Conservation (phyloP, 2,329 filamentous ascomycete genomes). For the Xylariaceae sp. region DNA sequence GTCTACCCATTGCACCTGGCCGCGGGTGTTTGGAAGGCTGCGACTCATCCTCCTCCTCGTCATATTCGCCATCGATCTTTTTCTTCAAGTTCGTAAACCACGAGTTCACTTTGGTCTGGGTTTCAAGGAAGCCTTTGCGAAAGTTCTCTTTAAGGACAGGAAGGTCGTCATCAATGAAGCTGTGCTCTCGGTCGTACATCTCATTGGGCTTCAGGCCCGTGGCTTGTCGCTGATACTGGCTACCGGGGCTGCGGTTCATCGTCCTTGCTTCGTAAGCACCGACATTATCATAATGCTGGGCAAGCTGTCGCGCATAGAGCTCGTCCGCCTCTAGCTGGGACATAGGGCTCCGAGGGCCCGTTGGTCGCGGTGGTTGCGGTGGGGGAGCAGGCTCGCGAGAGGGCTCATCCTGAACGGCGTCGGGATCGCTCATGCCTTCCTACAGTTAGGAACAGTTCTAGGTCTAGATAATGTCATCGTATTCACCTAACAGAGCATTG, state of each 20-base stretch:
- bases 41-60: constrained; percentile 65
- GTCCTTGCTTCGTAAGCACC: constrained; percentile 61
- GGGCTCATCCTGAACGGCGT: constrained; percentile 60
- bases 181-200: constrained; percentile 72
- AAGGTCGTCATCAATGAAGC: constrained; percentile 94
- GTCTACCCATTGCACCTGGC: constrained; percentile 38
- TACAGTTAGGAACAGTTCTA: constrained; percentile 17
- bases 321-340: constrained; percentile 90
- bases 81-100: constrained; percentile 94
- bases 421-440: constrained; percentile 77
- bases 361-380: constrained; percentile 77
- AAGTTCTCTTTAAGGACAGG: constrained; percentile 92
- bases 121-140: constrained; percentile 91
- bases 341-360: constrained; percentile 58
- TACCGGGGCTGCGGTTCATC: constrained; percentile 44
- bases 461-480: background rate
- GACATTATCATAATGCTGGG: constrained; percentile 80
- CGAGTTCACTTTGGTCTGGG: constrained; percentile 86
- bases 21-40: constrained; percentile 39
- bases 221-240: constrained; percentile 46
- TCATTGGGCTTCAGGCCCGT: constrained; percentile 60
- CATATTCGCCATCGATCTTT: constrained; percentile 86
- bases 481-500: constrained; percentile 82
- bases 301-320: constrained; percentile 86
- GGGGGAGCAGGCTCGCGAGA: constrained; percentile 64